Base-by-base conservation (phyloP, 2,329 filamentous ascomycete species). In the Exophiala sp. region DNA sequence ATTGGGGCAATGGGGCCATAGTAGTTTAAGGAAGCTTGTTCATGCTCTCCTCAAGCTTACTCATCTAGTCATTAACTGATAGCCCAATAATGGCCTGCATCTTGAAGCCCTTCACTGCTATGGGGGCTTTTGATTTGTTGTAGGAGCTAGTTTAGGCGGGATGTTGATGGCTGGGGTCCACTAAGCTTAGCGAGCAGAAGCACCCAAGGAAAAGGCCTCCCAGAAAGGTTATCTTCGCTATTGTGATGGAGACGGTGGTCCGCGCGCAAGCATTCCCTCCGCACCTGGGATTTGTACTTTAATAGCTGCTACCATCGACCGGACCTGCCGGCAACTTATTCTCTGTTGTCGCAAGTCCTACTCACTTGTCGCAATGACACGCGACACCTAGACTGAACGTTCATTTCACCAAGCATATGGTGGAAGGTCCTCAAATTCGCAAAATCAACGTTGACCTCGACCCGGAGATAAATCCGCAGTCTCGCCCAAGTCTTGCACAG, bases 1-100 rank as follows among this genome's bases (percentile, higher is more conserved):
- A 41, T 21, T 21, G 36, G 11, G 10, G 14, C 14, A n/a, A 14
- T 40, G 14, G 36, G 16, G 16, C 16, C 16, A 18, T 18, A 18
- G 8, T 9, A 40, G 8, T 41, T 8, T 11, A 3, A 12, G 3
- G 14, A 41, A 12, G 18, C 39, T 12, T 20, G 41, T 43, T 43
- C 21, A 43, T 43, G 20, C 41, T 43, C 41, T n/a, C 29, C 41
- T 43, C 41, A 43, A 9, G 41, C 41, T 43, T 20, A 43, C 41
- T 43, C 41, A 43, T 16, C 16, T 16, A 38, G 10, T 38, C 35
- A 10, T 9, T 35, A 35, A 24, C 40, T 11, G 14, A 43, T 43
- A 24, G 21, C 41, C 11, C 7, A 6, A 43, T n/a, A 32, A 8
- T 24, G 11, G 11, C 20, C 29, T 43, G 18, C 8, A 4, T 29